Percentiles rank a stretch among this genome's conserved stretches.
Conservation (phyloP, 2,329 filamentous ascomycete genomes). For the Pezicula rhizophila region DNA sequence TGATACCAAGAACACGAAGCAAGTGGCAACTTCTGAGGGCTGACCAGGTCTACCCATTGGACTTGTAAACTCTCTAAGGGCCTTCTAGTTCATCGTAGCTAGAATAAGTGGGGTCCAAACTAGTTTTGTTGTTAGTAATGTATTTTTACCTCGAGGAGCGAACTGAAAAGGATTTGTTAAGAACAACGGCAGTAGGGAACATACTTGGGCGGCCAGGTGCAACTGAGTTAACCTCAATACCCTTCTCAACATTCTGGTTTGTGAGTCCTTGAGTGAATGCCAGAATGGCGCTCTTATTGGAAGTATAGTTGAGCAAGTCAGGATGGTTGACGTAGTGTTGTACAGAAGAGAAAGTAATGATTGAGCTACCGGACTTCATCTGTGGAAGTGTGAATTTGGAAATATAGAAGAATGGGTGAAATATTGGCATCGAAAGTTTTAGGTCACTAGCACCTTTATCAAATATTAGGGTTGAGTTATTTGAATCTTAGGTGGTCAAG, state of each 20-base stretch:
- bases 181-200: background rate
- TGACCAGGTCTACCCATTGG: slow-evolving; percentile 76
- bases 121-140: background rate
- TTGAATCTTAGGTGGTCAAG: background rate
- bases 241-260: slow-evolving; percentile 66
- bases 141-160: background rate
- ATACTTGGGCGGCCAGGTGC: slow-evolving; percentile 66
- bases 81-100: slow-evolving; percentile 63
- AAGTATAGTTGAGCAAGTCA: slow-evolving; percentile 77
- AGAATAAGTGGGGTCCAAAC: slow-evolving; percentile 73
- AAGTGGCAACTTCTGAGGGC: slow-evolving; percentile 75
- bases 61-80: slow-evolving; percentile 64
- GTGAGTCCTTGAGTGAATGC: slow-evolving; percentile 72
- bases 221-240: slow-evolving; percentile 71
- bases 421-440: slow-evolving; percentile 80
- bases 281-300: slow-evolving; percentile 72
- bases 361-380: slow-evolving; percentile 66
- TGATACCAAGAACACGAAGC: slow-evolving; percentile 74
- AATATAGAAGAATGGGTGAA: slow-evolving; percentile 71
- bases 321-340: slow-evolving; percentile 78
- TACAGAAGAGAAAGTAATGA: slow-evolving; percentile 83
- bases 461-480: slow-evolving; percentile 10
- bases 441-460: slow-evolving; percentile 64
- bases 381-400: slow-evolving; percentile 71
- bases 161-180: background rate